Evolutionary conservation across 345 rosid species (phyloP), one percentile per base, ranked within the genome.

Genomic region (Syzygium jambos): DNA sequence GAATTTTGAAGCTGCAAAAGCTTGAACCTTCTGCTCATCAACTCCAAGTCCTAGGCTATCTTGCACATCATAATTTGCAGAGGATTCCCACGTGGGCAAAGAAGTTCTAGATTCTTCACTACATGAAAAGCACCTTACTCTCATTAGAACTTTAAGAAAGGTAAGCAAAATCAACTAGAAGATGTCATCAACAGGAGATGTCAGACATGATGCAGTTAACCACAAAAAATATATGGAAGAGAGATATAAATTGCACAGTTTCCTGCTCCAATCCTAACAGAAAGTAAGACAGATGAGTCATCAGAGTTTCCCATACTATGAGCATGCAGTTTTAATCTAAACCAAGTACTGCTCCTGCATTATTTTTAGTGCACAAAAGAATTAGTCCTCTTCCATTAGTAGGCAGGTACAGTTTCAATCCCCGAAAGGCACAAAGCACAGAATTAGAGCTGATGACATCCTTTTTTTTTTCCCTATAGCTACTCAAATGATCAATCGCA

Each of bases 41-140:
- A 94, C 92, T 78, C 98, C 99, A 49, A 94, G 90, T 92, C 94
- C 96, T 88, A 97, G 90, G 91, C 92, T 88, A 86, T 90, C 93
- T 55, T 91, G 89, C 51, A 34, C 88, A 78, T 89, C 86, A 25
- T 92, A 86, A 84, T 84, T 86, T 91, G 90, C 51, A 54, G 94
- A 92, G 77, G 85, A 90, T 77, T 93, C 95, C 95, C 94, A 94
- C 54, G 92, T 59, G 86, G 93, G 93, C 8, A 90, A 92, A 88
- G 92, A 93, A 78, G 90, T 68, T 85, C 93, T 95, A 90, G 94
- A 92, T 89, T 93, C 95, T 89, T 96, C 95, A 88, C 98, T 97
- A 86, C 87, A 93, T 57, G 21, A 88, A 93, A 59, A 86, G 41
- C 25, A 68, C 13, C 80, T 68, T 68, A 68, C 49, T 68, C 11